Conservation (phyloP, 208 protist species). For the Tritrichomonas musculus region DNA sequence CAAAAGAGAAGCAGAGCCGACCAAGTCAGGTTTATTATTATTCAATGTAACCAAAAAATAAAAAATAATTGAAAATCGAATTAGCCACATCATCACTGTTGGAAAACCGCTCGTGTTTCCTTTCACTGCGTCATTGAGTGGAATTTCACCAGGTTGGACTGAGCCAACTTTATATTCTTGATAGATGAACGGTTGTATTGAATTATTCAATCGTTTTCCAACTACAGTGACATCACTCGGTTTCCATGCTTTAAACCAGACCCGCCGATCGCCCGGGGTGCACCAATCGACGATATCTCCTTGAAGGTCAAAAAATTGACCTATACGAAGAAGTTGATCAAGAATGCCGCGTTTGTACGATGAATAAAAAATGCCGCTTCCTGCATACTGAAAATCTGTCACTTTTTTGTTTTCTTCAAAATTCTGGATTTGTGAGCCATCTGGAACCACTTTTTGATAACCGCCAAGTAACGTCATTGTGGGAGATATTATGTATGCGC, state of each 20-base stretch:
- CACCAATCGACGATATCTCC: background rate
- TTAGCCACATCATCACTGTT: background rate
- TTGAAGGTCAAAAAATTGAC: background rate
- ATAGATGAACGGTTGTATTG: background rate
- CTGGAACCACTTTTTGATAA: background rate
- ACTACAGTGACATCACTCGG: background rate
- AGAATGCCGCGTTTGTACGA: background rate
- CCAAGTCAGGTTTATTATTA: too few species aligned
- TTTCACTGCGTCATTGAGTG: background rate
- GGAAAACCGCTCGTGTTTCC: background rate
- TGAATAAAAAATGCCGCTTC: background rate
- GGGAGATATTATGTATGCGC: background rate
- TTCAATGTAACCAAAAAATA: too few species aligned
- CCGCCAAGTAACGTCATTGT: background rate
- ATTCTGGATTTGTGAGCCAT: background rate
- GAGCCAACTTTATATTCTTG: background rate
- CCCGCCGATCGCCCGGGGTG: background rate
- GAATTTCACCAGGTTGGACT: background rate
- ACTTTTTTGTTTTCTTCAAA: background rate
- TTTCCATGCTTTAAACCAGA: background rate
- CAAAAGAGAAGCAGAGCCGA: too few species aligned
- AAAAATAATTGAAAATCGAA: background rate
- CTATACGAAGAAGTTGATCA: background rate
- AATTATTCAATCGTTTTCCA: background rate
- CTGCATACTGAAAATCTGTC: background rate